Base-by-base conservation (phyloP, 257 asterid genomes). In the Solanum clarkiae region DNA sequence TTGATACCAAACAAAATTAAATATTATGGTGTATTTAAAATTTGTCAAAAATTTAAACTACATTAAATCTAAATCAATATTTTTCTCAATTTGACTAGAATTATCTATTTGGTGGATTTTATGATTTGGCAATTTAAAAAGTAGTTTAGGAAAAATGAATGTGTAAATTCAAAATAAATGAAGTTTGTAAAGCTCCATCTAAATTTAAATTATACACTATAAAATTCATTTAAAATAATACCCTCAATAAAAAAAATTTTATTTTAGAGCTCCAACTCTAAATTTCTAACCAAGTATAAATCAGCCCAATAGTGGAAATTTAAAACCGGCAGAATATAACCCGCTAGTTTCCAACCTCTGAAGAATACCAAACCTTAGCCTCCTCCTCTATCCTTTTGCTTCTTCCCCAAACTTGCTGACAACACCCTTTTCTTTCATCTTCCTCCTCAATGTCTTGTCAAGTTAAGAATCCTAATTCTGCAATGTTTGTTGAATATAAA, bases 311-410 rank as follows among this genome's bases (percentile, higher is more conserved):
- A 32, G 5, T 32, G 3, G 6, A 36, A 36, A 36, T 6, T 36
- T 36, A 0, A 4, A 57, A 59, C 26, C 13, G 29, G 29, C 65
- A 36, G 13, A 36, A 69, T 69, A 17, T 40, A 36, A 16, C n/a
- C 96, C 94, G 95, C 97, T 90, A 84, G 90, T 88, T 89, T 87
- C 94, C 94, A 84, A 85, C 86, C 65, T 74, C 16, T 40, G 14
- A 93, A 95, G 95, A 91, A 94, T 92, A 92, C 94, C 93, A 91
- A 92, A 84, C 90, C 92, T 81, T 82, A 2, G 26, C 82, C 69
- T 54, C 66, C 51, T 47, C 42, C 55, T 13, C 88, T 80, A 82
- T 81, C 87, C 85, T 85, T 93, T 90, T 93, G 93, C 92, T 90
- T 90, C 87, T 84, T 84, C 84, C 87, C 86, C 90, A 89, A 89